Percentiles rank a stretch among this genome's conserved stretches.
These are phyloP conservation scores for Kodamaea hsintzibuensis DNA, from an alignment of 805 yeast genomes.

Conservation along the genomic window DNA sequence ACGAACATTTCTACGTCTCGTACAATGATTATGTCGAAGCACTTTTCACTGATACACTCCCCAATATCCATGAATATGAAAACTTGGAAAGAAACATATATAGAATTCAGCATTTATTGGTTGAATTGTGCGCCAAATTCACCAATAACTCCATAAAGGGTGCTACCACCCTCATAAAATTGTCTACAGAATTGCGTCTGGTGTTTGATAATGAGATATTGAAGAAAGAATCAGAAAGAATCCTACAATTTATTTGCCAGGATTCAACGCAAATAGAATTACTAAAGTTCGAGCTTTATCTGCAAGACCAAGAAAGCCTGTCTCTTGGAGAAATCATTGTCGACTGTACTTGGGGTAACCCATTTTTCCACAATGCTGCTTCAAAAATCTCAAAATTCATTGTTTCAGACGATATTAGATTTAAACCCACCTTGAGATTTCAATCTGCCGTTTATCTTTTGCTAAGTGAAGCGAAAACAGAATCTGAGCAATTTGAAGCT, in stretches of 20 bases:
- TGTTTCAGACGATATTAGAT: slow-evolving; percentile 22
- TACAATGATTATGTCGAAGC: slow-evolving; percentile 29
- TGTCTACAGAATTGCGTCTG: slow-evolving; percentile 25
- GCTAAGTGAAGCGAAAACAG: neutral
- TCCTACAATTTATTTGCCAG: neutral
- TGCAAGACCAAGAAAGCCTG: slow-evolving; percentile 2
- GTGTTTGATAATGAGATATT: slow-evolving; percentile 10
- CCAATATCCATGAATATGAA: slow-evolving; percentile 37
- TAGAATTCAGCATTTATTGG: slow-evolving; percentile 20
- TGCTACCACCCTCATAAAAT: slow-evolving; percentile 12
- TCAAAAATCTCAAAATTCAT: slow-evolving; percentile 17
- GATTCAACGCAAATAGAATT: neutral
- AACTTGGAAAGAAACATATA: slow-evolving; percentile 30
- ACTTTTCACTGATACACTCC: slow-evolving; percentile 27
- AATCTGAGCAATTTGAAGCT: neutral
- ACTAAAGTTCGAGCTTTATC: slow-evolving; percentile 4
- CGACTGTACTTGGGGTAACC: neutral
- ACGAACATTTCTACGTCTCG: slow-evolving; percentile 20
- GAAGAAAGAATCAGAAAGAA: neutral
- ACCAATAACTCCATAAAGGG: neutral
- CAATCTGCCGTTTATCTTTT: slow-evolving; percentile 18
- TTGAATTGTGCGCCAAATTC: neutral
- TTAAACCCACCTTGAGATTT: slow-evolving; percentile 20
- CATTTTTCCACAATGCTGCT: neutral
- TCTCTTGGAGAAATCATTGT: neutral